A percentile compares a stretch with the other conserved stretches of the same genome.
phyloP scores from a whole-genome alignment of 1,284 basidiomycete genomes.

The Pseudozyma thailandica region DNA sequence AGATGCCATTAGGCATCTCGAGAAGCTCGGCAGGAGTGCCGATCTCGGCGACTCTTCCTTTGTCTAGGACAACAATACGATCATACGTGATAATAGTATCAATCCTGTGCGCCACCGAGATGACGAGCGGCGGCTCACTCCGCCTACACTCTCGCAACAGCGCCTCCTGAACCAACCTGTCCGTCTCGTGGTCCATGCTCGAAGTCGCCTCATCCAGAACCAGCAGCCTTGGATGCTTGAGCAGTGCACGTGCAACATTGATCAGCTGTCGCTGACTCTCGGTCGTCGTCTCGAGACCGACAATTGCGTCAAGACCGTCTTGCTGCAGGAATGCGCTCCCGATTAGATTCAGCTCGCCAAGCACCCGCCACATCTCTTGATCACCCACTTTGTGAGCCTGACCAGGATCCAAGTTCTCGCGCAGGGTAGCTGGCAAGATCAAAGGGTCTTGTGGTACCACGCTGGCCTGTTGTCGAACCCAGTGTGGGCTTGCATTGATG shows the following conservation, averaged over 20 bases:
- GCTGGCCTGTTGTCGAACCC: slow-evolving; percentile 48
- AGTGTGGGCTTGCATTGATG: too few relatives aligned
- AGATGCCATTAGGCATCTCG: too few relatives aligned
- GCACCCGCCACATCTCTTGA: slow-evolving; percentile 61
- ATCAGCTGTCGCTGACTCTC: slow-evolving; percentile 67
- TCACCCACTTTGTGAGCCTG: slow-evolving; percentile 49
- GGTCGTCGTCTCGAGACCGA: slow-evolving; percentile 37
- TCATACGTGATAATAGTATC: slow-evolving; percentile 81
- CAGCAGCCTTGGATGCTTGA: slow-evolving; percentile 71
- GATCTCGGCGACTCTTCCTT: too few relatives aligned
- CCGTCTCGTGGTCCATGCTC: slow-evolving; percentile 46
- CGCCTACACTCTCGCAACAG: too few relatives aligned
- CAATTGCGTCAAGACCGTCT: slow-evolving; percentile 44
- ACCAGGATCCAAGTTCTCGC: slow-evolving; percentile 62
- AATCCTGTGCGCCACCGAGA: slow-evolving; percentile 73
- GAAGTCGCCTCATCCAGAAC: slow-evolving; percentile 71
- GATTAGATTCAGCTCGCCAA: slow-evolving; percentile 54
- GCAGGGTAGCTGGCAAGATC: slow-evolving; percentile 58
- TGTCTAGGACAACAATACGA: too few relatives aligned
- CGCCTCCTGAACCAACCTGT: slow-evolving; percentile 75
- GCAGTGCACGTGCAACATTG: slow-evolving; percentile 71
- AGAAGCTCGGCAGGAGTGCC: too few relatives aligned
- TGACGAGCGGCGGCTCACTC: slow-evolving; percentile 58
- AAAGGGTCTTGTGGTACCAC: slow-evolving; percentile 63
- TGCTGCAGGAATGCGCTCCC: slow-evolving; percentile 55